A percentile compares a stretch with the other conserved stretches of the same genome.
Evolutionary conservation across 169 alveolate genomes (phyloP).

Genomic region (Plasmodium gallinaceum): DNA sequence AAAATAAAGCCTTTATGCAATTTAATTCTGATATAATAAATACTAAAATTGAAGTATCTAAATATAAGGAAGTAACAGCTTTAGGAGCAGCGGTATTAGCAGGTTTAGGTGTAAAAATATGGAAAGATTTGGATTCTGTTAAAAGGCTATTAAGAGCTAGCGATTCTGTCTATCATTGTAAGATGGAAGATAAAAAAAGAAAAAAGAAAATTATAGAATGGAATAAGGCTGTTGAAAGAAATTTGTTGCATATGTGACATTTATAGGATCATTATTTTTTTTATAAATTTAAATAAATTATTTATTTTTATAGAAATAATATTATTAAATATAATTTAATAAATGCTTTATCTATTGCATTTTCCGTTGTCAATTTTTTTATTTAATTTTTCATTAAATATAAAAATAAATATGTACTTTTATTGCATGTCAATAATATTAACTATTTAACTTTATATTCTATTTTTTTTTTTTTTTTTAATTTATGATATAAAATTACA

Average conservation of each 20-base stretch:
- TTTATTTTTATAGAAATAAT: too few relatives aligned
- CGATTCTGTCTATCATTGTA: conserved; percentile 76
- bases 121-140: conserved; percentile 83
- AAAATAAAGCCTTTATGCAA: conserved; percentile 88
- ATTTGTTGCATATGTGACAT: conserved; percentile 70
- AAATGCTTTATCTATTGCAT: not conserved
- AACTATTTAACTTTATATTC: too few relatives aligned
- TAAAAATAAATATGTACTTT: too few relatives aligned
- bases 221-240: conserved; percentile 85
- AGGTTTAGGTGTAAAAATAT: conserved; percentile 87
- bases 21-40: conserved; percentile 88
- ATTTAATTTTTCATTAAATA: too few relatives aligned
- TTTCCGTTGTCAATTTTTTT: too few relatives aligned
- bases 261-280: not conserved
- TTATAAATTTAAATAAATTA: not conserved
- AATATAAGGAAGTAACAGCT: conserved; percentile 87
- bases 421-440: too few relatives aligned
- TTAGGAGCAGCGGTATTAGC: conserved; percentile 94
- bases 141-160: conserved; percentile 73
- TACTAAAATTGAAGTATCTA: conserved; percentile 79
- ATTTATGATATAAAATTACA: too few relatives aligned
- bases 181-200: conserved; percentile 77
- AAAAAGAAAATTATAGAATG: conserved; percentile 78
- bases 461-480: too few relatives aligned
- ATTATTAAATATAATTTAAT: not conserved